phyloP scores from a whole-genome alignment of 164 flowering plant genomes.

The Buxus sempervirens region DNA sequence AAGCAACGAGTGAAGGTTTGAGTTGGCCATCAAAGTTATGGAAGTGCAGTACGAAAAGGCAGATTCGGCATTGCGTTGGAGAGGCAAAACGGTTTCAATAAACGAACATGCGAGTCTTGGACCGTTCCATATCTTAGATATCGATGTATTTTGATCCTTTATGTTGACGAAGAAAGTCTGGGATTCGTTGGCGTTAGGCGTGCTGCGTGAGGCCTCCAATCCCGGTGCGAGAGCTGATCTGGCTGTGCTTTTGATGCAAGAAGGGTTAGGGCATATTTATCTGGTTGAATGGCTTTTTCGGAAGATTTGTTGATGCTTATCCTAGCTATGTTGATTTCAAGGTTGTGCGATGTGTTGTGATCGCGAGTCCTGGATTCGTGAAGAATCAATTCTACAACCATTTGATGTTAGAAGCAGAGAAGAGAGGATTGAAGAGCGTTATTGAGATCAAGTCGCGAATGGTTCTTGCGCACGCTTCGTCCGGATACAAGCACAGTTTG shows the following conservation, averaged over 20 bases:
- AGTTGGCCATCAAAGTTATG: not conserved
- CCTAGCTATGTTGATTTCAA: not conserved
- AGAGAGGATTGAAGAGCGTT: conserved; percentile 5
- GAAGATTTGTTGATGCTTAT: not conserved
- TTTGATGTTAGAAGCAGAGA: conserved; percentile 9
- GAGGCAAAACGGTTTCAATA: not conserved
- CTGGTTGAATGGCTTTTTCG: conserved; percentile 11
- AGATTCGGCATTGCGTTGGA: not conserved
- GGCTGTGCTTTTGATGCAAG: conserved; percentile 10
- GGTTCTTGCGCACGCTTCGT: not conserved
- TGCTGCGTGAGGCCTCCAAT: not conserved
- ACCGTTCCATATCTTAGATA: conserved; percentile 9
- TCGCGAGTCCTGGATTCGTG: conserved; percentile 10
- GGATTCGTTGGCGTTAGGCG: conserved; percentile 1
- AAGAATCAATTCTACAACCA: conserved; percentile 2
- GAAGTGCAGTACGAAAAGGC: conserved; percentile 7
- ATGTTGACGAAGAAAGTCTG: conserved; percentile 16
- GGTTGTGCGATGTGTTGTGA: not conserved
- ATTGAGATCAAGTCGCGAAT: conserved; percentile 8
- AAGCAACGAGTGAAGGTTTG: not conserved
- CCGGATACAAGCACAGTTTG: not conserved
- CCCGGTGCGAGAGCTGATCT: conserved; percentile 2
- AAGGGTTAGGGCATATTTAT: conserved; percentile 1
- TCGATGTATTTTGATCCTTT: conserved; percentile 2
- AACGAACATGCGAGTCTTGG: not conserved